Conservation (phyloP, 1,284 basidiomycete genomes). For the Schizophyllum amplum region DNA sequence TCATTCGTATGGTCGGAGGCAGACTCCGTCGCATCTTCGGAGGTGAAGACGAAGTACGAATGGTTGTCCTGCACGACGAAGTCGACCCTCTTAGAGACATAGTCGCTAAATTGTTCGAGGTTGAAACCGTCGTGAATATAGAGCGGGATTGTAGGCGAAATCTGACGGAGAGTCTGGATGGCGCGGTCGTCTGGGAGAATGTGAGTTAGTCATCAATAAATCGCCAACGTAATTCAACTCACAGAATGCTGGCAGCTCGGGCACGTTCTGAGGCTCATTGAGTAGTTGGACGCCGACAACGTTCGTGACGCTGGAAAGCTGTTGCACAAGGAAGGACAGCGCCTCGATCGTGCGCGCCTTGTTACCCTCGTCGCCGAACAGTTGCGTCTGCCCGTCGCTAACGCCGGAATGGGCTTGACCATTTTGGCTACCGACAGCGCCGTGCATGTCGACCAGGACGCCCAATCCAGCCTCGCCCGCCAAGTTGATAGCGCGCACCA, state of each 20-base stretch:
- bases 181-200: slow-evolving; percentile 36
- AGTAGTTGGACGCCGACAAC: slow-evolving; percentile 71
- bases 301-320: slow-evolving; percentile 59
- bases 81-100: slow-evolving; percentile 46
- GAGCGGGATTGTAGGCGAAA: slow-evolving; percentile 46
- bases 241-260: slow-evolving; percentile 49
- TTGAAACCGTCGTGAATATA: slow-evolving; percentile 76
- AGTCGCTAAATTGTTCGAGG: slow-evolving; percentile 47
- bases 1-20: slow-evolving; percentile 43
- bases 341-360: slow-evolving; percentile 52
- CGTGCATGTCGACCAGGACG: slow-evolving; percentile 72
- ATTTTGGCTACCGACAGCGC: slow-evolving; percentile 64
- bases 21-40: slow-evolving; percentile 35
- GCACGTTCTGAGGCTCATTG: slow-evolving; percentile 61
- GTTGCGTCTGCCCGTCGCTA: slow-evolving; percentile 48
- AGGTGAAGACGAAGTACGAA: slow-evolving; percentile 56
- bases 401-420: slow-evolving; percentile 70
- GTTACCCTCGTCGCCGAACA: slow-evolving; percentile 47
- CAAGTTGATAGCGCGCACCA: slow-evolving; percentile 60
- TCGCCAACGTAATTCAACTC: slow-evolving; percentile 19
- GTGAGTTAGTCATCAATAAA: background rate
- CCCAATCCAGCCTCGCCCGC: slow-evolving; percentile 59
- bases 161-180: slow-evolving; percentile 43
- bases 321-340: slow-evolving; percentile 46
- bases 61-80: slow-evolving; percentile 69